Conservation (phyloP, 2,329 filamentous ascomycete species). For the Neofusicoccum cordaticola region DNA sequence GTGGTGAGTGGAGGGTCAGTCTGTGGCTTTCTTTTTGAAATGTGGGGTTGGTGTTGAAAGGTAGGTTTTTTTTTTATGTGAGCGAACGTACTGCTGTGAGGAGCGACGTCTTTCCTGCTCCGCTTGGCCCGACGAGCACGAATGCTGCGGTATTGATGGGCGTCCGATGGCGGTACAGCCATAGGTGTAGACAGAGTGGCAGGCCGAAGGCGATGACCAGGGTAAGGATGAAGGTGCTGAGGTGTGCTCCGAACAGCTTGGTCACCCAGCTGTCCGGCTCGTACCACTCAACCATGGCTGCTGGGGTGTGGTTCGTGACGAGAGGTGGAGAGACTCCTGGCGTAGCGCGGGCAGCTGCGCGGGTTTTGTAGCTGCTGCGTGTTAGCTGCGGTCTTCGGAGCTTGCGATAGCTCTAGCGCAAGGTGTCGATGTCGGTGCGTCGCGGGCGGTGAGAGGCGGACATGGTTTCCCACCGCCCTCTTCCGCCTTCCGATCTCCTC, state of each 20-base stretch:
- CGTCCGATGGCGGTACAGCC: slow-evolving; percentile 66
- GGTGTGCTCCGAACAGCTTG: slow-evolving; percentile 44
- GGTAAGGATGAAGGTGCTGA: slow-evolving; percentile 61
- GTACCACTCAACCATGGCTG: slow-evolving; percentile 16
- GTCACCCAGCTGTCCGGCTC: slow-evolving; percentile 40
- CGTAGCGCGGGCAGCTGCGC: neutral
- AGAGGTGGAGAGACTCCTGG: neutral
- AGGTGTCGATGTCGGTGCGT: slow-evolving; percentile 7
- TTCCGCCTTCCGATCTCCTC: neutral
- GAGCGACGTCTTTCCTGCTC: slow-evolving; percentile 83
- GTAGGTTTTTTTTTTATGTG: neutral
- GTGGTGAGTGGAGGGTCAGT: slow-evolving; percentile 9
- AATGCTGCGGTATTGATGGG: slow-evolving; percentile 72
- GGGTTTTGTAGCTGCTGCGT: neutral
- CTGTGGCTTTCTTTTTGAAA: neutral
- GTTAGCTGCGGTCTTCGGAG: slow-evolving; percentile 10
- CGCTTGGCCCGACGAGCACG: slow-evolving; percentile 76
- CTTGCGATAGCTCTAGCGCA: neutral
- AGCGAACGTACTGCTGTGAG: slow-evolving; percentile 63
- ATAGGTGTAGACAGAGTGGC: slow-evolving; percentile 73
- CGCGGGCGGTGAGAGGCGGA: slow-evolving; percentile 1
- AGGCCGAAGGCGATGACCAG: slow-evolving; percentile 67
- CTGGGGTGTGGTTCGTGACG: neutral
- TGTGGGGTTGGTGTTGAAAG: neutral
- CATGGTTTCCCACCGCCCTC: neutral